phyloP scores from a whole-genome alignment of 2,329 filamentous ascomycete species.

The Elsinoe perseae region DNA sequence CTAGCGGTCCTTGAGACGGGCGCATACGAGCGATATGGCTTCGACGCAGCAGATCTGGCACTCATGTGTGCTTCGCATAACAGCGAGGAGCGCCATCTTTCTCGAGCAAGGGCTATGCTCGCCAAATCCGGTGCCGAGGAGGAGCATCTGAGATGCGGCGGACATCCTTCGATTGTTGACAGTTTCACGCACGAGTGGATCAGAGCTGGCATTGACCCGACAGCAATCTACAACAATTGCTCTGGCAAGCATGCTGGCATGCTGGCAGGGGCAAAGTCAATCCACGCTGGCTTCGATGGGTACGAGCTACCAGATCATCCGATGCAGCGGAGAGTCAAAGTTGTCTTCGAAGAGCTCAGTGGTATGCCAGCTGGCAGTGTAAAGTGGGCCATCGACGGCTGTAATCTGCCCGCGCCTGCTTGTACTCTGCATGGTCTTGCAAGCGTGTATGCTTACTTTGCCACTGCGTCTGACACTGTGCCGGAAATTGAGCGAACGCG shows the following conservation, averaged over 20 bases:
- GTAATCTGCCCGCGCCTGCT: conserved; percentile 43
- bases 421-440: conserved; percentile 34
- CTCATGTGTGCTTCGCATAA: conserved; percentile 44
- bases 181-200: too few species aligned
- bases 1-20: conserved; percentile 40
- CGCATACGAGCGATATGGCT: conserved; percentile 30
- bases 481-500: conserved; percentile 17
- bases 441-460: conserved; percentile 33
- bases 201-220: too few species aligned
- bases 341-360: conserved; percentile 25
- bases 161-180: conserved; percentile 27
- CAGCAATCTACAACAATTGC: too few species aligned
- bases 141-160: conserved; percentile 37
- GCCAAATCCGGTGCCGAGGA: conserved; percentile 30
- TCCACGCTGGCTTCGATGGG: neutral
- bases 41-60: conserved; percentile 39
- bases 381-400: conserved; percentile 41
- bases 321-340: conserved; percentile 33
- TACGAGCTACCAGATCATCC: neutral
- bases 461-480: conserved; percentile 27
- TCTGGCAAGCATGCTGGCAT: too few species aligned
- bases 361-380: conserved; percentile 26
- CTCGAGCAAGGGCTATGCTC: conserved; percentile 35
- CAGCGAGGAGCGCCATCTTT: conserved; percentile 37
- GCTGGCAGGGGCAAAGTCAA: neutral